Base-by-base conservation (phyloP, 2,329 filamentous ascomycete genomes). In the Penicillium paneum region DNA sequence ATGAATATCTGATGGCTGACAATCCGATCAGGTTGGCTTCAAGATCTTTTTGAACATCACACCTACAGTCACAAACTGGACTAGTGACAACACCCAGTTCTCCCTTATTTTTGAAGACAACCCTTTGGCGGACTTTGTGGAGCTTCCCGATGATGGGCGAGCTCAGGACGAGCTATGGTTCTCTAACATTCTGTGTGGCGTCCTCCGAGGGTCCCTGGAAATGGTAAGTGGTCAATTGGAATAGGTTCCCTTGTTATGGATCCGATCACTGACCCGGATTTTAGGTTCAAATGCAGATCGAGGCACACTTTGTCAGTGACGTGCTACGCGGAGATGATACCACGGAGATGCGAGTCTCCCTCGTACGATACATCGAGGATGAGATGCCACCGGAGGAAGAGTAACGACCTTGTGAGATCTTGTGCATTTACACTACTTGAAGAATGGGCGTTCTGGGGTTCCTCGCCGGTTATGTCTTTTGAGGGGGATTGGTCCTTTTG, bases 11-110 rank as follows among this genome's bases (percentile, higher is more conserved):
- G 11, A 13, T 34, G 39, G 40, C 53, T 63, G 49, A 61, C 54
- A 28, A 38, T 34, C 15, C 17, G 17, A 43, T 57, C 61, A 97
- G 90, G 89, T 99, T 62, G 94, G 94, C 53, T 99, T 99, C 79
- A 97, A 99, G 78, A 96, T 99, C 62, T 99, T 99, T 73, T 84
- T 99, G 57, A 99, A 99, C 70, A 91, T 97, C 64, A 95, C 92
- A 4, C 94, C 94, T 0, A 89, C 87, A 8, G 87, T 97, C 60
- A 91, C 91, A 44, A 97, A 96, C 71, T 99, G 94, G 94, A 94
- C 91, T 21, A 90, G 83, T 71, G 94, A 99, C 75, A 94, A 87
- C 77, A 97, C 96, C 72, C 91, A 96, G 64, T 99, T 99, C 77
- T 97, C 91, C 0, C 80, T 99, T 12, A 84, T 97, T 15, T 96